Base-by-base conservation (phyloP, 164 flowering plant species). In the Tinospora cordifolia region DNA sequence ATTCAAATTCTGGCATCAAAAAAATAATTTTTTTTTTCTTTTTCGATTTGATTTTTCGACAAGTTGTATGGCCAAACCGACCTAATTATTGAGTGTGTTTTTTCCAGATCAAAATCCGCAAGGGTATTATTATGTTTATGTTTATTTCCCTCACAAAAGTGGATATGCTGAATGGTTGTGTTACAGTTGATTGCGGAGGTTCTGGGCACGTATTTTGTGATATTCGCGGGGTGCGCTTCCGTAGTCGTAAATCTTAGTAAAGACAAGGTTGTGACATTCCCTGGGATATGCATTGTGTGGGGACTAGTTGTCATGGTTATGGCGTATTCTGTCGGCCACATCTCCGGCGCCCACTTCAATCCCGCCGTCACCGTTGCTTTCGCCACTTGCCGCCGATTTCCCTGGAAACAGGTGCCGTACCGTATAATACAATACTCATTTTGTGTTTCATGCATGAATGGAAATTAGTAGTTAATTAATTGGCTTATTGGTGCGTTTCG, bases 341-440 rank as follows among this genome's bases (percentile, higher is more conserved):
- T 87, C 72, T 87, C 90, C 40, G 90, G 90, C 22, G 87, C 88
- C 36, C 90, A 87, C 64, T 81, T 87, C 65, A 85, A 87, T 65
- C 90, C 90, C 1, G 87, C 90, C 0, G 90, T 87, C 65, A 84
- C 90, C 74, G 76, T 87, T 59, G 86, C 90, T 64, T 83, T 83
- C 15, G 88, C 90, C 8, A 64, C 82, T 40, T 80, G 80, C 75
- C 73, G 75, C 13, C 69, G 84, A 54, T 85, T 85, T 62, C 85
- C 91, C n/a, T 83, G 79, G 83, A 83, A 78, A 63, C 86, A 84
- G 86, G 90, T 87, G 25, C 27, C 36, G 38, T 17, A 21, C 19
- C n/a, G n/a, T n/a, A n/a, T n/a, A n/a, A n/a, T n/a, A n/a, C n/a
- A n/a, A 24, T 57, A 14, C 26, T 3, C 34, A 3, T 34, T 19